A percentile compares a stretch with the other conserved stretches of the same genome.
Conservation (phyloP, 192 early-diverging fungal genomes). For the Piromyces sp. region DNA sequence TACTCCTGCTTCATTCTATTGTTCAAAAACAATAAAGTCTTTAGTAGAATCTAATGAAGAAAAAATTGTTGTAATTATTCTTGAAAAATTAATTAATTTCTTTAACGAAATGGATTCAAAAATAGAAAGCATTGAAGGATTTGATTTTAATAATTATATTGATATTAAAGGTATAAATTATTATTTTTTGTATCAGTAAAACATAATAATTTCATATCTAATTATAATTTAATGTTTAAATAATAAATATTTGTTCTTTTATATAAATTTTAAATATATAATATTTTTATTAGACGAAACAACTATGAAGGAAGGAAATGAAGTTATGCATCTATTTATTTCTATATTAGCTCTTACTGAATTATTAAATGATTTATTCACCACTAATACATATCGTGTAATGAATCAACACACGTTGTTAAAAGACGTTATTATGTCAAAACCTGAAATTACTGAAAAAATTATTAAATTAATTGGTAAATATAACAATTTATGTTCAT, state of each 20-base stretch:
- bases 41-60: constrained; percentile 47
- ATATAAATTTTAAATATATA: no score
- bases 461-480: neutral
- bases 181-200: no score
- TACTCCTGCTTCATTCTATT: constrained; percentile 38
- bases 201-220: no score
- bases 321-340: neutral
- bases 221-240: no score
- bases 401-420: neutral
- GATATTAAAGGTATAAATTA: constrained; percentile 28
- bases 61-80: constrained; percentile 29
- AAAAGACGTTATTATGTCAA: neutral
- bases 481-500: neutral
- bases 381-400: neutral
- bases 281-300: neutral
- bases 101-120: constrained; percentile 18
- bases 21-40: constrained; percentile 49
- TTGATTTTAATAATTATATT: constrained; percentile 39
- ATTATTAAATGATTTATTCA: neutral
- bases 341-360: neutral
- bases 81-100: constrained; percentile 4
- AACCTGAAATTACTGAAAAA: neutral
- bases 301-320: neutral
- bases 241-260: no score
- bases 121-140: constrained; percentile 18